These are phyloP conservation scores for Fusarium udum DNA, from an alignment of 2,329 filamentous ascomycete species.

Conservation along the genomic window DNA sequence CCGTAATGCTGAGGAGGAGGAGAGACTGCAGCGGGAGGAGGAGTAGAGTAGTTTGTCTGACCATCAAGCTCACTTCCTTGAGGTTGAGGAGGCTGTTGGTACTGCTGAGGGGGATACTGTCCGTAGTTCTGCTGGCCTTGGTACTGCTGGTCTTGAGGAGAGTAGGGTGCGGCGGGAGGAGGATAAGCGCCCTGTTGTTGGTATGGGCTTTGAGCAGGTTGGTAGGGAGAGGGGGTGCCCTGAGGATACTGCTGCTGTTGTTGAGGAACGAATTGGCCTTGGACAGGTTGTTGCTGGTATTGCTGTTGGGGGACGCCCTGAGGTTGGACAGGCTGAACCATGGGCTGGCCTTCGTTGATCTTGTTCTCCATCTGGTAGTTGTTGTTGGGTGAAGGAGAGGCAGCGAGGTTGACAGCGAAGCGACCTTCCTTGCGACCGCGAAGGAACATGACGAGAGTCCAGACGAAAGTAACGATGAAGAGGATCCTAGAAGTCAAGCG, in stretches of 20 bases:
- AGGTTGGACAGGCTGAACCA: slow-evolving; percentile 29
- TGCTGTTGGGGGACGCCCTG: slow-evolving; percentile 35
- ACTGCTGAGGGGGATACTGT: slow-evolving; percentile 39
- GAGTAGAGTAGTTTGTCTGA: slow-evolving; percentile 25
- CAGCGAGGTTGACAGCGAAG: slow-evolving; percentile 40
- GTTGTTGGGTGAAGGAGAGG: slow-evolving; percentile 26
- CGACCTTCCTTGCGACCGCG: slow-evolving; percentile 51
- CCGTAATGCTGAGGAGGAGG: slow-evolving; percentile 17
- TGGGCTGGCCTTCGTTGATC: slow-evolving; percentile 39
- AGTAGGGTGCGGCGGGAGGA: slow-evolving; percentile 33
- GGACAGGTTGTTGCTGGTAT: slow-evolving; percentile 32
- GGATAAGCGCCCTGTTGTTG: slow-evolving; percentile 43
- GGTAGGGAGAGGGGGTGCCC: slow-evolving; percentile 21
- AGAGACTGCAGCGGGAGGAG: slow-evolving; percentile 8
- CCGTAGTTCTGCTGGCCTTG: slow-evolving; percentile 25
- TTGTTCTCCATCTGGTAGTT: slow-evolving; percentile 50
- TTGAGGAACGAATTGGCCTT: slow-evolving; percentile 12
- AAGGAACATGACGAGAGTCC: slow-evolving; percentile 49
- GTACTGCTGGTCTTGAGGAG: slow-evolving; percentile 37
- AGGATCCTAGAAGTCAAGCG: slow-evolving; percentile 45
- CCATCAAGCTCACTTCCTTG: slow-evolving; percentile 29
- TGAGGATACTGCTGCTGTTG: slow-evolving; percentile 29
- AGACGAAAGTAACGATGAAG: slow-evolving; percentile 51
- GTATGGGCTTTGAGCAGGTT: slow-evolving; percentile 43
- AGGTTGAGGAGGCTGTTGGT: slow-evolving; percentile 31